Conservation (phyloP, 306 rosid genomes). For the Cucumis hystrix region DNA sequence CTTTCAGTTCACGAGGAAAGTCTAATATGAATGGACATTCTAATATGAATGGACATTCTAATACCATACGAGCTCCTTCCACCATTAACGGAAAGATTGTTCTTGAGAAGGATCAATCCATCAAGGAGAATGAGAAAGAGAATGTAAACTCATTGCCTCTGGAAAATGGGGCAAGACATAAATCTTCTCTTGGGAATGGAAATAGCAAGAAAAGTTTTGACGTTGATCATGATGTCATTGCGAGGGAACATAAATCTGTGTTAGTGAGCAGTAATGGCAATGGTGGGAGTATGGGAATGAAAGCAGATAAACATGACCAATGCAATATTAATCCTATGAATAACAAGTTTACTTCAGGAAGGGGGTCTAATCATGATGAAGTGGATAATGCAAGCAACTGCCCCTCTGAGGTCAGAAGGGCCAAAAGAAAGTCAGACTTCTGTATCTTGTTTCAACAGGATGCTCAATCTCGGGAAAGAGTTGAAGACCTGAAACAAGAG, state of each 20-base stretch:
- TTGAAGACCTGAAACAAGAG: slow-evolving; percentile 58
- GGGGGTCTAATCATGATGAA: slow-evolving; percentile 21
- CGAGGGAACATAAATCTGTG: slow-evolving; percentile 14
- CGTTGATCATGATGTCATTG: slow-evolving; percentile 17
- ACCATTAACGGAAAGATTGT: slow-evolving; percentile 47
- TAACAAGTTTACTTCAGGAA: slow-evolving; percentile 15
- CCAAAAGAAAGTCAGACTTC: slow-evolving; percentile 44
- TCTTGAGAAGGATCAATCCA: slow-evolving; percentile 21
- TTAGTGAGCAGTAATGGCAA: slow-evolving; percentile 26
- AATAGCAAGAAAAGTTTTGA: slow-evolving; percentile 30
- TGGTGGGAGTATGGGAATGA: slow-evolving; percentile 12
- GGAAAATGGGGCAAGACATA: slow-evolving; percentile 40
- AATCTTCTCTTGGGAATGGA: slow-evolving; percentile 18
- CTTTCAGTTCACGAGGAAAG: slow-evolving; percentile 36
- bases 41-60: slow-evolving; percentile 37
- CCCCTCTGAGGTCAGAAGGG: slow-evolving; percentile 17
- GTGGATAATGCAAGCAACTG: slow-evolving; percentile 24
- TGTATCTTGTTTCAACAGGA: slow-evolving; percentile 55
- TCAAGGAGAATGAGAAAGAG: slow-evolving; percentile 50
- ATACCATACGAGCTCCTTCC: slow-evolving; percentile 31
- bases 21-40: slow-evolving; percentile 42
- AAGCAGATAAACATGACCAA: slow-evolving; percentile 25
- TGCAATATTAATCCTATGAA: slow-evolving; percentile 20
- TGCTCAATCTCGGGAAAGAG: slow-evolving; percentile 42
- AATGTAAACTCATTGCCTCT: slow-evolving; percentile 23